Conservation (phyloP, 768 basidiomycete genomes). For the Suillus spraguei region DNA sequence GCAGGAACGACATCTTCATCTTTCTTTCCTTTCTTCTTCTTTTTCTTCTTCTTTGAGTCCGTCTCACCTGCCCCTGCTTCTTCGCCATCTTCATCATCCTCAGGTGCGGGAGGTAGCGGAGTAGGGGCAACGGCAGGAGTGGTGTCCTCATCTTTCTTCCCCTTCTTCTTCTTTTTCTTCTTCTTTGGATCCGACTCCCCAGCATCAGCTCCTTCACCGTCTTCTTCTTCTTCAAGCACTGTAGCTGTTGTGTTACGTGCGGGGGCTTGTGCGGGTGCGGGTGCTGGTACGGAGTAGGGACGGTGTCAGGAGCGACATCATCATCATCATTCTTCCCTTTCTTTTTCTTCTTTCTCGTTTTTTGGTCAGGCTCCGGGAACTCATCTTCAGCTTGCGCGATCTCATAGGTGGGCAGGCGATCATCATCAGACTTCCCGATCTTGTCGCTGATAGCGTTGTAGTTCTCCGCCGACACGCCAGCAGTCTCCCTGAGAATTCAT, state of each 20-base stretch:
- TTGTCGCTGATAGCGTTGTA: slow-evolving; percentile 35
- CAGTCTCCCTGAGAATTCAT: slow-evolving; percentile 54
- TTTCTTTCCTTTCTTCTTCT: slow-evolving; percentile 81
- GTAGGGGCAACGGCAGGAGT: slow-evolving; percentile 48
- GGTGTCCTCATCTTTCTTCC: slow-evolving; percentile 74
- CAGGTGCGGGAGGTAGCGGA: slow-evolving; percentile 39
- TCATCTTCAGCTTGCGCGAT: slow-evolving; percentile 42
- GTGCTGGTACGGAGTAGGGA: slow-evolving; percentile 32
- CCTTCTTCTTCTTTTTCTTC: slow-evolving; percentile 85
- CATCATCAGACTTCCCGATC: slow-evolving; percentile 45
- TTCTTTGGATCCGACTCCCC: slow-evolving; percentile 55
- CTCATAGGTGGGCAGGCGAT: slow-evolving; percentile 41
- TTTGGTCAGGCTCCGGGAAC: slow-evolving; percentile 9
- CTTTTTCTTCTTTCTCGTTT: slow-evolving; percentile 50
- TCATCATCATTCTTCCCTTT: slow-evolving; percentile 60
- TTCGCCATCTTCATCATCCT: slow-evolving; percentile 68
- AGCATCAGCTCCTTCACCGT: slow-evolving; percentile 62
- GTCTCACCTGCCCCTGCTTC: slow-evolving; percentile 55
- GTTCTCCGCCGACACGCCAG: slow-evolving; percentile 57
- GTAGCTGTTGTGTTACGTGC: slow-evolving; percentile 26
- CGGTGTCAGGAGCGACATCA: slow-evolving; percentile 33
- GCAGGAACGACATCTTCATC: slow-evolving; percentile 67
- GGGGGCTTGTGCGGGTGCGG: slow-evolving; percentile 15
- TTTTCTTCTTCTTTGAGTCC: slow-evolving; percentile 71
- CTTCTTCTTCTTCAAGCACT: slow-evolving; percentile 61